A percentile compares a stretch with the other conserved stretches of the same genome.
phyloP scores from a whole-genome alignment of 2,329 filamentous ascomycete species.

The Cladophialophora chaetospira region DNA sequence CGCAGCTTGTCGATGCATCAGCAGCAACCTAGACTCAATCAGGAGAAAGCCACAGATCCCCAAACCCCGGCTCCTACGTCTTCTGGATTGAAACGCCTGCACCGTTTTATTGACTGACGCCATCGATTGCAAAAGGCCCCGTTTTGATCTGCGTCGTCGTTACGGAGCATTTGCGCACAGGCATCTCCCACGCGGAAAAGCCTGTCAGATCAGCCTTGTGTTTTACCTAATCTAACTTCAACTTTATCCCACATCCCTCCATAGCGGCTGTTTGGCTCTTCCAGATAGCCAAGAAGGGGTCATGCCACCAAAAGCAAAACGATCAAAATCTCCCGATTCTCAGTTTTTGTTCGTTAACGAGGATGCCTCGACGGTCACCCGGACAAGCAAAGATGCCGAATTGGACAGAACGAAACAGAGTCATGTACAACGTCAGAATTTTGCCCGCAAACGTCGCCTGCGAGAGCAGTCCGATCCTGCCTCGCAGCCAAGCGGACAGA shows the following conservation, averaged over 20 bases:
- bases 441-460: constrained; percentile 25
- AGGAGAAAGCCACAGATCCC: constrained; percentile 26
- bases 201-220: constrained; percentile 12
- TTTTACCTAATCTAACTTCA: constrained; percentile 23
- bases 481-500: constrained; percentile 9
- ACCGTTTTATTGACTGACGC: constrained; percentile 1
- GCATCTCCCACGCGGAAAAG: constrained; percentile 3
- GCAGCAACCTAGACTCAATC: constrained; percentile 26
- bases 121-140: neutral
- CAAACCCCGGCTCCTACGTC: constrained; percentile 8
- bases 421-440: constrained; percentile 31
- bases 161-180: neutral
- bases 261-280: neutral
- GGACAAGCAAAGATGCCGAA: constrained; percentile 24
- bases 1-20: constrained; percentile 22
- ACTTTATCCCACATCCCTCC: neutral
- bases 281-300: constrained; percentile 5
- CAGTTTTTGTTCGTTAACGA: constrained; percentile 31
- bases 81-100: constrained; percentile 2
- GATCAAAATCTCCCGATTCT: constrained; percentile 24
- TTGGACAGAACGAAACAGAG: constrained; percentile 31
- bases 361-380: constrained; percentile 25
- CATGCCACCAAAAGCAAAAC: constrained; percentile 27
- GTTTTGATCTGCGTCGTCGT: neutral
- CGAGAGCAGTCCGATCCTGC: constrained; percentile 14